Evolutionary conservation across 805 yeast species (phyloP), one percentile per base, ranked within the genome.

Genomic region (Metschnikowia noctiluminum): DNA sequence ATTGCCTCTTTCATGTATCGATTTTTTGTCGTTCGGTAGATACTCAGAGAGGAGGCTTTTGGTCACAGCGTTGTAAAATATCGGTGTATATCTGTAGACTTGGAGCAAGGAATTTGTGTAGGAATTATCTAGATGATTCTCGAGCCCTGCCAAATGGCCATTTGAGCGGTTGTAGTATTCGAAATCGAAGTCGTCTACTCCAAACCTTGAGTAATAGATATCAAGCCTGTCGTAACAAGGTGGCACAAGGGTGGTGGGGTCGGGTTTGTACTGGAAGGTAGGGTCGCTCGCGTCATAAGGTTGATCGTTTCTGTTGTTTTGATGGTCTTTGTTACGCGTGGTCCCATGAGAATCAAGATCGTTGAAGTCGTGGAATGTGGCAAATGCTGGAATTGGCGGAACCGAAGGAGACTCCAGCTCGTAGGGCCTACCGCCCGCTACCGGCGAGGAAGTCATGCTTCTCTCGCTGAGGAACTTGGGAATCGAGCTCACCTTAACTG

Each of bases 131-230:
- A 86, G 77, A 60, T 90, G 94, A 9, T 90, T 85, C 64, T 94
- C 98, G n/a, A 92, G 72, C 0, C 98, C 97, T 1, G 97, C 81
- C 43, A 54, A 63, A 4, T 49, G 42, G 47, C 73, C 84, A 14
- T 38, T 42, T 0, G 97, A 87, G 36, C 75, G 74, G 62, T 92
- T 92, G 71, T 86, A 92, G 58, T 83, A 85, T 46, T 80, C 84
- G 63, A 94, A 92, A 68, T 92, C 97, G 68, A 94, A 94, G 64
- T 90, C 97, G 57, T 86, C 89, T 30, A 94, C 90, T 28, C 99
- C 99, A 65, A 89, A 92, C 58, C 81, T 84, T 48, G 95, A 87
- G 65, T 91, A 92, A 38, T 85, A 78, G 46, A 92, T 87, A 51
- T 85, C 87, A 40, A 89, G 71, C 57, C 83, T 81, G 37, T 82